Percentiles rank a stretch among this genome's conserved stretches.
phyloP scores from a whole-genome alignment of 306 rosid genomes.

The Trifolium repens region DNA sequence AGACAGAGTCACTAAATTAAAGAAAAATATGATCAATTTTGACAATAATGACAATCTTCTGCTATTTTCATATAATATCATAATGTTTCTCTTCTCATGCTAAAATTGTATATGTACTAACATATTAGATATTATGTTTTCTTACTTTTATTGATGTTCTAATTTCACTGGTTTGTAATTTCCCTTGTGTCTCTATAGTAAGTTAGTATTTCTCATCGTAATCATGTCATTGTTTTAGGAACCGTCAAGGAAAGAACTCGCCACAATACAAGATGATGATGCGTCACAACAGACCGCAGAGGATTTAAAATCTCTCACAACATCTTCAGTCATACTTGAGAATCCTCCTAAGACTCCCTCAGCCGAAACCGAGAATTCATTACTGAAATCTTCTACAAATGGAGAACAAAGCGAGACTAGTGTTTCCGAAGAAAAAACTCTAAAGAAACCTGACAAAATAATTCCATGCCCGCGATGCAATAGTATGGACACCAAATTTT shows the following conservation, averaged over 20 bases:
- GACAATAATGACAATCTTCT: not conserved
- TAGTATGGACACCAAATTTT: conserved; percentile 93
- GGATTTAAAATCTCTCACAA: conserved; percentile 52
- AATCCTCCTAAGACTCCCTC: conserved; percentile 67
- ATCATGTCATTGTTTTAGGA: conserved; percentile 56
- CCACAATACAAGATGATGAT: conserved; percentile 46
- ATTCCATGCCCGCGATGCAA: conserved; percentile 89
- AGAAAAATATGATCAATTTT: not conserved
- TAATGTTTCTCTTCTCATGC: not conserved
- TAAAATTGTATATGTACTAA: not conserved
- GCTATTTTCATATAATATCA: not conserved
- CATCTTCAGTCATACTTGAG: conserved; percentile 56
- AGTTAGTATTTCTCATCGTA: conserved; percentile 34
- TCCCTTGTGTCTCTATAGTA: not conserved
- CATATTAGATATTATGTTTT: not conserved
- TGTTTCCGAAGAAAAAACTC: conserved; percentile 60
- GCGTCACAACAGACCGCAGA: conserved; percentile 50
- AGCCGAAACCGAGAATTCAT: conserved; percentile 60
- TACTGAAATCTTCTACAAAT: conserved; percentile 56
- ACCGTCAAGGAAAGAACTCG: conserved; percentile 52
- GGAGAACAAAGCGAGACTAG: conserved; percentile 70
- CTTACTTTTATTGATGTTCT: not conserved
- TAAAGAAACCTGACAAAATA: conserved; percentile 82
- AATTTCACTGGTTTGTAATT: conserved; percentile 22
- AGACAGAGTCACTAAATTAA: conserved; percentile 9